Percentiles rank a stretch among this genome's conserved stretches.
Evolutionary conservation across 1,284 basidiomycete genomes (phyloP).

Genomic region (Chiua sp.): DNA sequence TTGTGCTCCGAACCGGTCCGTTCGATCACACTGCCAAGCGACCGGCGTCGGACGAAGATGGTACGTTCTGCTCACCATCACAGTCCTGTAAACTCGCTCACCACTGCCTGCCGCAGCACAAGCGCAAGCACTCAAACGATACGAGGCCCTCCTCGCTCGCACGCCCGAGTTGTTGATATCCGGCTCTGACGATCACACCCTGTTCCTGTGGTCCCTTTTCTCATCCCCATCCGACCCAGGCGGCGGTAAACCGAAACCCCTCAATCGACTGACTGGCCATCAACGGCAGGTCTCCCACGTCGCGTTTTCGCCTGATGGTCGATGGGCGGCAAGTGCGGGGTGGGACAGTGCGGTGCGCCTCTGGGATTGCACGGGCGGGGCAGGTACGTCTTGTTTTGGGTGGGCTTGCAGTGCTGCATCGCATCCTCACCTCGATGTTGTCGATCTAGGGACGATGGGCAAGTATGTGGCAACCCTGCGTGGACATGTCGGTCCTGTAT

Average conservation of each 20-base stretch:
- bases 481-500: slow-evolving; percentile 95
- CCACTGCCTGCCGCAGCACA: slow-evolving; percentile 57
- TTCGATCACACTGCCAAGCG: slow-evolving; percentile 88
- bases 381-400: slow-evolving; percentile 10
- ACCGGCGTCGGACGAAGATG: slow-evolving; percentile 81
- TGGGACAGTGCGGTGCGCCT: slow-evolving; percentile 94
- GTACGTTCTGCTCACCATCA: slow-evolving; percentile 42
- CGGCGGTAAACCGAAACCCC: slow-evolving; percentile 77
- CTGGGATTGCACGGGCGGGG: slow-evolving; percentile 71
- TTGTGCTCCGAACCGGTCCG: slow-evolving; percentile 92
- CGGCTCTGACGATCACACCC: slow-evolving; percentile 94
- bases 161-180: slow-evolving; percentile 89
- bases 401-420: not conserved
- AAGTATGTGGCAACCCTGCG: slow-evolving; percentile 92
- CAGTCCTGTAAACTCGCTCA: not conserved
- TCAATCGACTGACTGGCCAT: slow-evolving; percentile 91
- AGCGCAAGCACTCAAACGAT: slow-evolving; percentile 74
- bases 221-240: slow-evolving; percentile 45
- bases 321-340: slow-evolving; percentile 89
- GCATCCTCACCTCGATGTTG: not conserved
- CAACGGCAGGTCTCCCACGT: slow-evolving; percentile 97
- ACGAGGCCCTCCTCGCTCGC: slow-evolving; percentile 68
- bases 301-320: slow-evolving; percentile 93
- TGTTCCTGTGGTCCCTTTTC: slow-evolving; percentile 91
- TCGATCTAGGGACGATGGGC: slow-evolving; percentile 71